phyloP scores from a whole-genome alignment of 1,284 basidiomycete species.

The Sporisorium exsertum region DNA sequence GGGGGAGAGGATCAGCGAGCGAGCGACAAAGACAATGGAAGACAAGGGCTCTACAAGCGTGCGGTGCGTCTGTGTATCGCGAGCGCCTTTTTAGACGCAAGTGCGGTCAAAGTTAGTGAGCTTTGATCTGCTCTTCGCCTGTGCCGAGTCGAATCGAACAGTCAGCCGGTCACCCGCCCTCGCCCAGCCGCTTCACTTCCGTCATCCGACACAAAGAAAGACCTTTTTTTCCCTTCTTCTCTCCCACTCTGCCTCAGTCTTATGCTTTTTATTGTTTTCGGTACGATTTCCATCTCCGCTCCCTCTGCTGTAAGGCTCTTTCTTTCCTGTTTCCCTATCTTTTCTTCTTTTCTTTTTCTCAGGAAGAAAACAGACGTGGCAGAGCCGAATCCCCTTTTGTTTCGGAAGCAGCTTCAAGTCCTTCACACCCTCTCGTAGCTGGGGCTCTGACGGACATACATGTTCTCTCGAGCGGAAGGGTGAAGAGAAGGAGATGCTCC shows the following conservation, averaged over 20 bases:
- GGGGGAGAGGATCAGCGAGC: not conserved
- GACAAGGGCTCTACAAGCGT: not conserved
- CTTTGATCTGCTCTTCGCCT: not conserved
- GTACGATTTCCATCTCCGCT: slow-evolving; percentile 8
- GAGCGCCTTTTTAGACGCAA: slow-evolving; percentile 7
- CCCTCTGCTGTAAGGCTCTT: not conserved
- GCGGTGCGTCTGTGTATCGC: not conserved
- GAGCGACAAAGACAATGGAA: not conserved
- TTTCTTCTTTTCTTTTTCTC: not conserved
- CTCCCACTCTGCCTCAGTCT: slow-evolving; percentile 1
- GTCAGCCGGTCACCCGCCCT: slow-evolving; percentile 3
- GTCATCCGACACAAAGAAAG: slow-evolving; percentile 12
- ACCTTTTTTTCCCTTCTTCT: not conserved
- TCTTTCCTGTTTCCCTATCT: not conserved
- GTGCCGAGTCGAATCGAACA: not conserved
- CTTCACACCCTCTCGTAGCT: too few species aligned
- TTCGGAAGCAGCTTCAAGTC: too few species aligned
- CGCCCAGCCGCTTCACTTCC: slow-evolving; percentile 13
- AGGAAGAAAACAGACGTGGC: too few species aligned
- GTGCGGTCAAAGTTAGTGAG: not conserved
- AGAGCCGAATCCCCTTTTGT: too few species aligned
- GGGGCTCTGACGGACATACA: too few species aligned
- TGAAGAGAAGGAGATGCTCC: too few species aligned
- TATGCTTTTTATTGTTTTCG: not conserved
- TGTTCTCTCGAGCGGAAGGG: too few species aligned